Percentiles rank a stretch among this genome's conserved stretches.
These are phyloP conservation scores for Cyclotella choctawhatcheeana DNA, from an alignment of 108 stramenopile genomes.

Conservation along the genomic window DNA sequence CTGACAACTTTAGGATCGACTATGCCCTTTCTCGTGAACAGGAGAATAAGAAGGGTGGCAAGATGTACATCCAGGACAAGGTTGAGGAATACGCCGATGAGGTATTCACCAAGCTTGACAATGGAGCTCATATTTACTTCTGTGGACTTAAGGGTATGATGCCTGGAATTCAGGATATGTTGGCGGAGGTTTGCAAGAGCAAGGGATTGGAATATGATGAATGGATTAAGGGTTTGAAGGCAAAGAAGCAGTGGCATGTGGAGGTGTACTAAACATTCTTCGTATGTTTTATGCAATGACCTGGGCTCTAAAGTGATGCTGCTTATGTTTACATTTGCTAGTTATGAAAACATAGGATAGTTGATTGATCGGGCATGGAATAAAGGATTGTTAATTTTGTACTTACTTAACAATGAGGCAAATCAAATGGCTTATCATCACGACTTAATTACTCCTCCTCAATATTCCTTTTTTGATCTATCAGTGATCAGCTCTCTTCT, in stretches of 20 bases:
- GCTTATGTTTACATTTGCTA: too few relatives aligned
- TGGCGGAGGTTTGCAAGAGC: conserved; percentile 82
- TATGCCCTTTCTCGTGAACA: conserved; percentile 96
- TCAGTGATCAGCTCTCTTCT: too few relatives aligned
- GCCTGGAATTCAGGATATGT: conserved; percentile 97
- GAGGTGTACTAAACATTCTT: conserved; percentile 82
- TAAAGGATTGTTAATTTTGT: too few relatives aligned
- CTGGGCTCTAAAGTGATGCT: too few relatives aligned
- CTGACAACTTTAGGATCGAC: conserved; percentile 94
- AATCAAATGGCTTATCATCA: too few relatives aligned
- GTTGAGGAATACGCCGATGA: conserved; percentile 94
- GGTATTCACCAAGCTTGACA: conserved; percentile 89
- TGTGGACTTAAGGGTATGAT: conserved; percentile 99
- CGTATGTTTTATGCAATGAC: too few relatives aligned
- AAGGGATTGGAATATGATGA: conserved; percentile 93
- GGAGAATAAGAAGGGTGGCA: conserved; percentile 93
- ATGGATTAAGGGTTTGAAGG: conserved; percentile 85
- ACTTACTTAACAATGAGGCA: too few relatives aligned
- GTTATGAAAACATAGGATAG: too few relatives aligned
- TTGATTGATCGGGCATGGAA: too few relatives aligned
- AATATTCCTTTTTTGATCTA: too few relatives aligned
- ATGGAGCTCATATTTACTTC: conserved; percentile 98
- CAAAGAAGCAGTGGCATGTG: conserved; percentile 86
- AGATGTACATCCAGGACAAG: conserved; percentile 99
- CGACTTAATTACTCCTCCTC: too few relatives aligned